A percentile compares a stretch with the other conserved stretches of the same genome.
Evolutionary conservation across 1,284 basidiomycete species (phyloP).

Genomic region (Cutaneotrichosporon sp.): DNA sequence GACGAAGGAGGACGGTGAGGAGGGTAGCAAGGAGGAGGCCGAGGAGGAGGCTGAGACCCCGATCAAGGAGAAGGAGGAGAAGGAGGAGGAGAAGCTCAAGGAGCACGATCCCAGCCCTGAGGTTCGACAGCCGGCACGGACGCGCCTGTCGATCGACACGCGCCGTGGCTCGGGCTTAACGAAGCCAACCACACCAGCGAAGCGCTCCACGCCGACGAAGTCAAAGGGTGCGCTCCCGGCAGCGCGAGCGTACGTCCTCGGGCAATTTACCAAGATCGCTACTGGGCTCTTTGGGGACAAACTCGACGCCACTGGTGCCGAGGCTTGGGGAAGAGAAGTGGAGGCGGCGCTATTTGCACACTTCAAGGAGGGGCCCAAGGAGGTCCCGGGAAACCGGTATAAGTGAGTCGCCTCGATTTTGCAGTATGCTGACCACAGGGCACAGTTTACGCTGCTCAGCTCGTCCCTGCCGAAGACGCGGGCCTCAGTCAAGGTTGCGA

Average conservation of each 20-base stretch:
- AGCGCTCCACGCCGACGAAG: background rate
- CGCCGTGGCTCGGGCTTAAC: background rate
- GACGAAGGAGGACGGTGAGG: too few relatives aligned
- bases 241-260: slow-evolving; percentile 39
- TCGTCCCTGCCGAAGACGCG: slow-evolving; percentile 38
- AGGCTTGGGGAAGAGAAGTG: slow-evolving; percentile 31
- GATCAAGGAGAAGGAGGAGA: background rate
- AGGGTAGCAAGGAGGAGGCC: too few relatives aligned
- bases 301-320: slow-evolving; percentile 26
- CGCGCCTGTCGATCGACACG: slow-evolving; percentile 9
- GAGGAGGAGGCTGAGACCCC: too few relatives aligned
- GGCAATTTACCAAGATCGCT: slow-evolving; percentile 33
- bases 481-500: slow-evolving; percentile 28
- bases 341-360: slow-evolving; percentile 37
- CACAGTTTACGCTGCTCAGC: slow-evolving; percentile 44
- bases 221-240: slow-evolving; percentile 29
- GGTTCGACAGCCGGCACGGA: background rate
- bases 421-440: slow-evolving; percentile 27
- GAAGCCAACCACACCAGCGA: slow-evolving; percentile 3
- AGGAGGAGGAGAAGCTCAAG: background rate
- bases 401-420: slow-evolving; percentile 35
- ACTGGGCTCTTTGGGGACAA: slow-evolving; percentile 32
- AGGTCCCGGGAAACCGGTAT: slow-evolving; percentile 39
- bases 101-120: background rate
- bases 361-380: slow-evolving; percentile 47